Evolutionary conservation across 2,329 filamentous ascomycete species (phyloP), one percentile per base, ranked within the genome.

Genomic region (Falciphora oryzae): DNA sequence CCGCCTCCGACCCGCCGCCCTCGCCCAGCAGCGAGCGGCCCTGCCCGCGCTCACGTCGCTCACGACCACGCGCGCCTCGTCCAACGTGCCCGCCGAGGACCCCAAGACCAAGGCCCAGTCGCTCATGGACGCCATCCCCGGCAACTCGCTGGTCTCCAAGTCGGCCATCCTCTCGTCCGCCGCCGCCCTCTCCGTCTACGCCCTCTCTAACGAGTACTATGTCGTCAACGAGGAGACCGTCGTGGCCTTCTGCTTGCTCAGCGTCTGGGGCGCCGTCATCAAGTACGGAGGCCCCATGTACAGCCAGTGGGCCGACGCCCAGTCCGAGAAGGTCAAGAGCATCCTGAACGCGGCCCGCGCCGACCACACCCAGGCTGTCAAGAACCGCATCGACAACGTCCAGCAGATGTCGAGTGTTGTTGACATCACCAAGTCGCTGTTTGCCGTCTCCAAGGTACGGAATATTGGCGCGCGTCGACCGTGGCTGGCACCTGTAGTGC

Each of bases 201-300:
- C 93, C 75, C 93, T 99, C 82, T 96, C 91, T 89, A 99, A 96
- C 83, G 95, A 99, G 87, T 93, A 98, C 85, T 98, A 97, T 82
- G 93, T 99, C 78, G 86, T 99, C 81, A 99, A 99, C 84, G 95
- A 99, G 86, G 95, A 99, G 85, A 91, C 93, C 69, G 91, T 99
- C 76, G 91, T 96, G 75, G 91, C 92, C 71, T 87, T 99, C 82
- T 95, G 91, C 79, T 85, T 99, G 74, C 83, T 98, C 76, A 92
- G 90, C 77, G 91, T 98, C 76, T 99, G 96, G 90, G 89, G 85
- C 75, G 92, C 89, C 68, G 85, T 97, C 73, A 94, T 92, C 83
- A 95, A 96, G 81, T 97, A 92, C 78, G 93, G 91, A 75, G 95
- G 94, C 65, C 95, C 95, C 67, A 83, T 89, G 79, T 98, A 98